Conservation (phyloP, 768 basidiomycete genomes). For the Tricholomella constricta region DNA sequence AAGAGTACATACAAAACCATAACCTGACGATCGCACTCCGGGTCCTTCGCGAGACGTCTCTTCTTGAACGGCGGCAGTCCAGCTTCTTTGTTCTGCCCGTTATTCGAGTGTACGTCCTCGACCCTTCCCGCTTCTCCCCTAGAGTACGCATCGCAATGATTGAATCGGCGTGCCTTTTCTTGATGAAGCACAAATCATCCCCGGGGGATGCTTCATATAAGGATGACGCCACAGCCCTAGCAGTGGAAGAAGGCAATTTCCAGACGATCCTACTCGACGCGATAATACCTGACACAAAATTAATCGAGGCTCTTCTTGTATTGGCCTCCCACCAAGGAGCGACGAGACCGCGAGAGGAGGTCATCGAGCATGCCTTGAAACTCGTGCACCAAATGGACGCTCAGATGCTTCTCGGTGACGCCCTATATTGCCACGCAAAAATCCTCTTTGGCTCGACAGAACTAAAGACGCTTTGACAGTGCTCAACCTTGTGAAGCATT, state of each 20-base stretch:
- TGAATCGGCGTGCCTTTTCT: constrained; percentile 10
- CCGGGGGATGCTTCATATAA: constrained; percentile 14
- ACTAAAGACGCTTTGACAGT: too few relatives aligned
- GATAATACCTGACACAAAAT: too few relatives aligned
- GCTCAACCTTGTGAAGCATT: too few relatives aligned
- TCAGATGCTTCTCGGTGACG: too few relatives aligned
- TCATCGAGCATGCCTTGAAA: too few relatives aligned
- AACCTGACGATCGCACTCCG: constrained; percentile 5
- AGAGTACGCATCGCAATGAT: constrained; percentile 5
- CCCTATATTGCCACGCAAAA: too few relatives aligned
- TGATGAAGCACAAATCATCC: constrained; percentile 13
- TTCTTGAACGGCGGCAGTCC: constrained; percentile 1
- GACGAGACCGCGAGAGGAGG: too few relatives aligned
- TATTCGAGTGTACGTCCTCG: constrained; percentile 17
- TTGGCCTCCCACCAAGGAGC: too few relatives aligned
- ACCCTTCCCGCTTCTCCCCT: constrained; percentile 5
- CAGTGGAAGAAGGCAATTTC: constrained; percentile 14
- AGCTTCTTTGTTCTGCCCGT: constrained; percentile 19
- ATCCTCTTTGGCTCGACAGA: too few relatives aligned
- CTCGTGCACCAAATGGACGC: too few relatives aligned
- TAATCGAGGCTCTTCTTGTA: too few relatives aligned
- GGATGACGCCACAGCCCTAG: not conserved
- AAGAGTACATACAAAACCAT: too few relatives aligned
- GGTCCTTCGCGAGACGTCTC: constrained; percentile 1
- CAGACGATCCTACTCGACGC: constrained; percentile 14